Evolutionary conservation across 2,329 filamentous ascomycete species (phyloP).

Genomic region (Monosporascus sp.): DNA sequence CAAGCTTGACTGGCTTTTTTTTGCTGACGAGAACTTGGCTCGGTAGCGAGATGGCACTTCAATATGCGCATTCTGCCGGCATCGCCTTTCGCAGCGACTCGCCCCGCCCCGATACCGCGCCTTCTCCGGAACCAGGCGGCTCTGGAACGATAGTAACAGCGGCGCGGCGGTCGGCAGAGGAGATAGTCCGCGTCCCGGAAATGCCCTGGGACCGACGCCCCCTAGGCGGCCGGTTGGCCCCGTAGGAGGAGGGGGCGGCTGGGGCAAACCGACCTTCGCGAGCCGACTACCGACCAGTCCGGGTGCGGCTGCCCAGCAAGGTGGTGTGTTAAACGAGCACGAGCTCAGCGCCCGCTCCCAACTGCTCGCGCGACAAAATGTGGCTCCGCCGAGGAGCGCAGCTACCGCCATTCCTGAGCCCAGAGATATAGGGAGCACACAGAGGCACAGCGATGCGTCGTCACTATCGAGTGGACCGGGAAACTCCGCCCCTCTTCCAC

Average conservation of each 20-base stretch:
- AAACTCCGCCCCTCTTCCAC: no score
- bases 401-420: neutral
- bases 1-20: neutral
- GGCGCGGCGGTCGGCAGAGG: neutral
- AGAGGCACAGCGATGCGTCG: slow-evolving; percentile 4
- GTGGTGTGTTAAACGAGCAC: slow-evolving; percentile 10
- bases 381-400: slow-evolving; percentile 2
- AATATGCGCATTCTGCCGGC: slow-evolving; percentile 25
- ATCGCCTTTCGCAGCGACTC: slow-evolving; percentile 16
- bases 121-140: slow-evolving; percentile 12
- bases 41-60: slow-evolving; percentile 20
- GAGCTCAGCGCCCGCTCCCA: slow-evolving; percentile 16
- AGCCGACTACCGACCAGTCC: neutral
- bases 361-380: slow-evolving; percentile 14
- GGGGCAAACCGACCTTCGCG: slow-evolving; percentile 11
- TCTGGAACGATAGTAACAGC: slow-evolving; percentile 3
- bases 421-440: slow-evolving; percentile 11
- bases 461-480: no score
- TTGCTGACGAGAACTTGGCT: neutral
- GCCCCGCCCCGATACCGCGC: slow-evolving; percentile 8
- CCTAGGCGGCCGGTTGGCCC: neutral
- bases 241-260: slow-evolving; percentile 3
- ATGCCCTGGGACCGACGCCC: neutral
- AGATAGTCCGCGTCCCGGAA: neutral
- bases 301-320: neutral